Percentiles rank a stretch among this genome's conserved stretches.
phyloP scores from a whole-genome alignment of 2,329 filamentous ascomycete species.

The Paraconiothyrium brasiliense region DNA sequence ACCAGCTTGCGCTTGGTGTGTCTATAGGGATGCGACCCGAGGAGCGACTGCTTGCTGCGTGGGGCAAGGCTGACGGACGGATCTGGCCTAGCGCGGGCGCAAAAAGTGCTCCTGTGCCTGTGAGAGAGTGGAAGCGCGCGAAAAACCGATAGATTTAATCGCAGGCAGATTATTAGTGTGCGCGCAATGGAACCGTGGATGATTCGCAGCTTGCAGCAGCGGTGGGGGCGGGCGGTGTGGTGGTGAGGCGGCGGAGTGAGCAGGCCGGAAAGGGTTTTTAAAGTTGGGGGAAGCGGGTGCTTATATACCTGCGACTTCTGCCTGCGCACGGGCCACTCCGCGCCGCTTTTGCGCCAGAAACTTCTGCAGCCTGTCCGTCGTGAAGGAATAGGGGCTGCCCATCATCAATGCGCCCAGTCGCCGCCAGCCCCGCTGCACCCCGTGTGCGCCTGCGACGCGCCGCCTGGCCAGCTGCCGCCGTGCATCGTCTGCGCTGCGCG shows the following conservation, averaged over 20 bases:
- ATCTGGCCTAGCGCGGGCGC: conserved; percentile 44
- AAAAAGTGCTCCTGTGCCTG: conserved; percentile 30
- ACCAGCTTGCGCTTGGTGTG: conserved; percentile 54
- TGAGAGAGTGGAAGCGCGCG: conserved; percentile 44
- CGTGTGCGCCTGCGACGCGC: conserved; percentile 11
- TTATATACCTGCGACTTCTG: conserved; percentile 33
- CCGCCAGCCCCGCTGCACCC: neutral
- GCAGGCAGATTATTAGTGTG: conserved; percentile 40
- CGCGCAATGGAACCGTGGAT: conserved; percentile 39
- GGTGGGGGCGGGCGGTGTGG: conserved; percentile 35
- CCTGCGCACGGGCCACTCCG: conserved; percentile 19
- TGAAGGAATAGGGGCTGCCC: conserved; percentile 20
- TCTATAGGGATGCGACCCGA: conserved; percentile 32
- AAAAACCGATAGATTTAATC: conserved; percentile 30
- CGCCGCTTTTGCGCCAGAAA: conserved; percentile 41
- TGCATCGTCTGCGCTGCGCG: neutral
- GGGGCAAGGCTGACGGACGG: conserved; percentile 38
- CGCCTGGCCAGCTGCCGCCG: neutral
- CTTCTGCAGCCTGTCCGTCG: conserved; percentile 25
- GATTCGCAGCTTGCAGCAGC: conserved; percentile 39
- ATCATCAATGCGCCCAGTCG: conserved; percentile 13
- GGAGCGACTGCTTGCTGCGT: conserved; percentile 29
- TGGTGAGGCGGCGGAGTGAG: conserved; percentile 29
- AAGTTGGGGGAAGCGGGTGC: conserved; percentile 32
- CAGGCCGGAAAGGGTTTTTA: conserved; percentile 39